Conservation (phyloP, 345 rosid genomes). For the Trapa bicornis region DNA sequence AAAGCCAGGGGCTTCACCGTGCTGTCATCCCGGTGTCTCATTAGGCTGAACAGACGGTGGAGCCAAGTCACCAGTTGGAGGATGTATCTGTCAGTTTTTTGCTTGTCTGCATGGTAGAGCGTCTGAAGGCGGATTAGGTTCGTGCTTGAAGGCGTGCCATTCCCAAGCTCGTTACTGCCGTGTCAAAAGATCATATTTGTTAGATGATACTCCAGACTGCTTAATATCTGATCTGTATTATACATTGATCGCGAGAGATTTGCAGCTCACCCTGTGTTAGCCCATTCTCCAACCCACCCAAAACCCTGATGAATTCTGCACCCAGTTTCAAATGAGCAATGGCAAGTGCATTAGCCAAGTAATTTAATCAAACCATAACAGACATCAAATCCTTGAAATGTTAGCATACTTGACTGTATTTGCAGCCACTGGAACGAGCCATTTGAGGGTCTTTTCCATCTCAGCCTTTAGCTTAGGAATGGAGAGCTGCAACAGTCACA, state of each 20-base stretch:
- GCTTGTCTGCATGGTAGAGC: constrained; percentile 65
- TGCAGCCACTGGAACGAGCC: constrained; percentile 78
- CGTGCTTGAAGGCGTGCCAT: constrained; percentile 8
- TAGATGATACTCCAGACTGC: neutral
- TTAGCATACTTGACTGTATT: constrained; percentile 71
- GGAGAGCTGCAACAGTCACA: constrained; percentile 45
- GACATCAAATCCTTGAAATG: neutral
- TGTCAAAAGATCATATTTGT: constrained; percentile 1
- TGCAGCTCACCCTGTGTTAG: constrained; percentile 47
- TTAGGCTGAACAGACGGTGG: constrained; percentile 45
- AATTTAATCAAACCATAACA: neutral
- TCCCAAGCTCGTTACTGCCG: constrained; percentile 24
- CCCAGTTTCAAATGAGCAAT: constrained; percentile 6
- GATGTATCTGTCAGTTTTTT: constrained; percentile 44
- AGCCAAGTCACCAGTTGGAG: constrained; percentile 73
- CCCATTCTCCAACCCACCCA: constrained; percentile 99
- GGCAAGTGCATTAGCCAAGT: constrained; percentile 1
- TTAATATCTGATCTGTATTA: neutral
- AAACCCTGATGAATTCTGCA: constrained; percentile 94
- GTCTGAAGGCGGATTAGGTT: constrained; percentile 66
- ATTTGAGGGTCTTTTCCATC: constrained; percentile 85
- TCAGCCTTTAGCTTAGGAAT: constrained; percentile 61
- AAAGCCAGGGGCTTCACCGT: constrained; percentile 21
- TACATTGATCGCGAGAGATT: neutral
- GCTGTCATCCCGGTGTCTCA: constrained; percentile 31